Base-by-base conservation (phyloP, 2,329 filamentous ascomycete genomes). In the Arthrobotrys entomopaga region DNA sequence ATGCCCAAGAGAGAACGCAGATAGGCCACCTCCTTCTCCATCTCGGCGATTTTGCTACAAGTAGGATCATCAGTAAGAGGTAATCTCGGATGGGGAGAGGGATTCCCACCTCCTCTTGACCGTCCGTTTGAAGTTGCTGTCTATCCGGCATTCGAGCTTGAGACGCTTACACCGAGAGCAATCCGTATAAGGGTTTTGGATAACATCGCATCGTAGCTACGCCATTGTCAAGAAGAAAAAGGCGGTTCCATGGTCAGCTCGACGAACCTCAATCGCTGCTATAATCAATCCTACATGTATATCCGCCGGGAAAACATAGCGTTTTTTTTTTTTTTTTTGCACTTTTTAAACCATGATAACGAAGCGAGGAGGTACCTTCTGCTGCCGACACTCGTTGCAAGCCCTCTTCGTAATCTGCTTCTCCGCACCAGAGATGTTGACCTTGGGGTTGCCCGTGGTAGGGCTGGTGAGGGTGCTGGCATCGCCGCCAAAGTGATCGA, bases 41-140 rank as follows among this genome's bases (percentile, higher is more conserved):
- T 93, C 82, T 93, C 91, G 79, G 91, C 91, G 81, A 94, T 91
- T 81, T 91, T 91, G 77, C 88, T 91, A 48, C 6, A 34, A 49
- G 56, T 6, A 34, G 29, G 29, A 34, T 8, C 1, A 46, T 61
- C 22, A 66, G 29, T 53, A 52, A 29, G 24, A 56, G 19, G 15
- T 8, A 26, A 40, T 22, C 15, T n/a, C n/a, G 5, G 20, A 15
- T 16, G 20, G 40, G 48, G 58, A 19, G 54, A 29, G 26, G n/a
- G 40, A 53, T 42, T 20, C 66, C n/a, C 29, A 74, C 70, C 70
- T 75, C 52, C 91, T 87, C 84, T 95, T 95, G 76, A 91, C 90
- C 16, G 93, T 85, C 78, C 91, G 89, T 85, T 93, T 93, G 83
- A 94, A 94, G 81, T 93, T 92, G 79, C 90, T 91, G 81, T 94